phyloP scores from a whole-genome alignment of 1,284 basidiomycete species.

The Ustilago loliicola region DNA sequence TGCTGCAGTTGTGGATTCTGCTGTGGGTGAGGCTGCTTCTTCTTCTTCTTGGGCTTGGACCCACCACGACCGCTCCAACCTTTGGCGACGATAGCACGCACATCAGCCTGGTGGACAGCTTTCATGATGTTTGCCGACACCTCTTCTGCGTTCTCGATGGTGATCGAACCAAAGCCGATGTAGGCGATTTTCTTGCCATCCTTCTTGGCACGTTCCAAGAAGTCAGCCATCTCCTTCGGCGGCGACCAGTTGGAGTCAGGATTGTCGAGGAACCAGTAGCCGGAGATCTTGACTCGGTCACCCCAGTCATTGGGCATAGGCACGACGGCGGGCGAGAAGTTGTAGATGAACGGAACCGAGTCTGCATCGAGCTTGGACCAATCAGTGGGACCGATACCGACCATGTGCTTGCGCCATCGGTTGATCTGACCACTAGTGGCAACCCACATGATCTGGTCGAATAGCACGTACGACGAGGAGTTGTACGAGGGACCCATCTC shows the following conservation, averaged over 20 bases:
- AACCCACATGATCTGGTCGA: constrained; percentile 65
- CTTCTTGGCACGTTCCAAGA: constrained; percentile 75
- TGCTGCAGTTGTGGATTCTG: constrained; percentile 9
- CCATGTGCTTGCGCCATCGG: constrained; percentile 62
- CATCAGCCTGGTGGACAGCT: constrained; percentile 57
- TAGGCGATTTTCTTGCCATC: constrained; percentile 73
- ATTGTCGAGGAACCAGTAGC: constrained; percentile 64
- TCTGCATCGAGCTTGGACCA: constrained; percentile 49
- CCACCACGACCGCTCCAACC: constrained; percentile 63
- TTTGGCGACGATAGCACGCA: constrained; percentile 67
- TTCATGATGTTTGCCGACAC: constrained; percentile 69
- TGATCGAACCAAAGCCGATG: constrained; percentile 72
- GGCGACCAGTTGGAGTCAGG: constrained; percentile 76
- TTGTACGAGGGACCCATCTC: constrained; percentile 61
- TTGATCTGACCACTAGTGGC: constrained; percentile 64
- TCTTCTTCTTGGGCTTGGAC: constrained; percentile 41
- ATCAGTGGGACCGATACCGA: constrained; percentile 55
- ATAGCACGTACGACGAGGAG: constrained; percentile 55
- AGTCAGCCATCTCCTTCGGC: constrained; percentile 74
- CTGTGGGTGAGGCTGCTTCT: constrained; percentile 8
- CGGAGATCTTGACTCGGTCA: constrained; percentile 58
- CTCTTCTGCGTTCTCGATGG: constrained; percentile 49
- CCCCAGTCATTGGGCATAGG: constrained; percentile 65
- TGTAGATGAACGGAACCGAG: constrained; percentile 65
- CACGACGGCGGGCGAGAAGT: constrained; percentile 64